These are phyloP conservation scores for Trypethelium eluteriae DNA, from an alignment of 495 filamentous ascomycete genomes.

Conservation along the genomic window DNA sequence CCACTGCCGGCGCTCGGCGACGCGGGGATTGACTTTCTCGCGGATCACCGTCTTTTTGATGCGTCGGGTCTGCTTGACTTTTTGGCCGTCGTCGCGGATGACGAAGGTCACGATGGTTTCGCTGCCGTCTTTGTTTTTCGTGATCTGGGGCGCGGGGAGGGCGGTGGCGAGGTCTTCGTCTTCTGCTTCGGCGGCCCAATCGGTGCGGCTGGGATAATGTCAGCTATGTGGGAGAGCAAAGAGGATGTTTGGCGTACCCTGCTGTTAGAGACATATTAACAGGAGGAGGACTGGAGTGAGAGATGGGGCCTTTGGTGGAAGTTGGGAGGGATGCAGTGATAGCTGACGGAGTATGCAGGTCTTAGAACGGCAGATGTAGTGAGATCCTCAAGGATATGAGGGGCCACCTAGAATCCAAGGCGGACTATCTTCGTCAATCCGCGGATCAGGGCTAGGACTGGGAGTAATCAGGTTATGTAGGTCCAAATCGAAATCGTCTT, in stretches of 20 bases:
- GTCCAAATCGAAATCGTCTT: too few relatives aligned
- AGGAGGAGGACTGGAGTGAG: background rate
- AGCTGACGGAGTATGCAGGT: background rate
- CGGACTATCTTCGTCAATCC: too few relatives aligned
- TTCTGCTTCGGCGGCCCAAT: conserved; percentile 92
- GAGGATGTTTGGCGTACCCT: background rate
- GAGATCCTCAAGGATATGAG: too few relatives aligned
- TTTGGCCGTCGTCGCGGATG: conserved; percentile 86
- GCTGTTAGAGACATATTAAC: background rate
- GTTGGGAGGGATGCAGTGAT: background rate
- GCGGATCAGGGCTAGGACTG: too few relatives aligned
- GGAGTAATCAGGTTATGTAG: too few relatives aligned
- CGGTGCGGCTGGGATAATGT: conserved; percentile 47
- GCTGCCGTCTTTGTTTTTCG: conserved; percentile 93
- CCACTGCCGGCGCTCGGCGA: conserved; percentile 88
- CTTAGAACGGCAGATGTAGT: too few relatives aligned
- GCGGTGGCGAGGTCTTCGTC: conserved; percentile 74
- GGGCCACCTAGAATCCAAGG: too few relatives aligned
- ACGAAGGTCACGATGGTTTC: conserved; percentile 88
- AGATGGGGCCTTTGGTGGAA: background rate
- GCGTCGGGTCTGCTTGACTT: conserved; percentile 89
- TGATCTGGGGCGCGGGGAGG: conserved; percentile 77
- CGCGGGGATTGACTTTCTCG: conserved; percentile 90
- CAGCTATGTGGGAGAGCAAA: background rate
- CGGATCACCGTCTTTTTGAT: conserved; percentile 83